These are phyloP conservation scores for Trichosanthes cucumerina DNA, from an alignment of 306 rosid genomes.

Conservation along the genomic window DNA sequence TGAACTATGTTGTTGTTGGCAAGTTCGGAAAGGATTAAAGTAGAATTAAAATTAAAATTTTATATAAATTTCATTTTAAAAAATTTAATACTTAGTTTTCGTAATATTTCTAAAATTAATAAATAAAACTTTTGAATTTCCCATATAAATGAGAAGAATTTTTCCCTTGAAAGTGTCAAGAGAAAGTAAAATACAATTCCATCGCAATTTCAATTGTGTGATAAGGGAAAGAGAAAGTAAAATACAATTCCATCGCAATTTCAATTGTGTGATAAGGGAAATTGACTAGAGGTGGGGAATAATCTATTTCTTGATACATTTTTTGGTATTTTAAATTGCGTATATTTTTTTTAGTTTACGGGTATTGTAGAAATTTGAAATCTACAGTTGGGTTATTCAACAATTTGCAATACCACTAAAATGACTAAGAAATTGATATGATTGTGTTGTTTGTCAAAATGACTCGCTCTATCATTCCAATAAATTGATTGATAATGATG, in stretches of 20 bases:
- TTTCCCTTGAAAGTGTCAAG: background rate
- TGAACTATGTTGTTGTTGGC: too few relatives aligned
- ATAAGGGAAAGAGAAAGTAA: background rate
- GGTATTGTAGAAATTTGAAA: too few relatives aligned
- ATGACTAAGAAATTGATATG: background rate
- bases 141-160: background rate
- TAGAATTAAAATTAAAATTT: too few relatives aligned
- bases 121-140: background rate
- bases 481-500: background rate
- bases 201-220: background rate
- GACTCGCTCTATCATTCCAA: background rate
- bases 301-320: too few relatives aligned
- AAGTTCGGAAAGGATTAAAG: too few relatives aligned
- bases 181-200: background rate
- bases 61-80: too few relatives aligned
- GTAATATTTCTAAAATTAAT: too few relatives aligned
- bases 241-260: background rate
- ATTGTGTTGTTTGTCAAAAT: background rate
- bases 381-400: background rate
- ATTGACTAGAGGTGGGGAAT: background rate
- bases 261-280: background rate
- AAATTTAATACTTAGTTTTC: too few relatives aligned
- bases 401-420: background rate
- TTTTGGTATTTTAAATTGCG: background rate
- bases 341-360: background rate